Percentiles rank a stretch among this genome's conserved stretches.
phyloP scores from a whole-genome alignment of 768 basidiomycete species.

The Suillus subalutaceus region DNA sequence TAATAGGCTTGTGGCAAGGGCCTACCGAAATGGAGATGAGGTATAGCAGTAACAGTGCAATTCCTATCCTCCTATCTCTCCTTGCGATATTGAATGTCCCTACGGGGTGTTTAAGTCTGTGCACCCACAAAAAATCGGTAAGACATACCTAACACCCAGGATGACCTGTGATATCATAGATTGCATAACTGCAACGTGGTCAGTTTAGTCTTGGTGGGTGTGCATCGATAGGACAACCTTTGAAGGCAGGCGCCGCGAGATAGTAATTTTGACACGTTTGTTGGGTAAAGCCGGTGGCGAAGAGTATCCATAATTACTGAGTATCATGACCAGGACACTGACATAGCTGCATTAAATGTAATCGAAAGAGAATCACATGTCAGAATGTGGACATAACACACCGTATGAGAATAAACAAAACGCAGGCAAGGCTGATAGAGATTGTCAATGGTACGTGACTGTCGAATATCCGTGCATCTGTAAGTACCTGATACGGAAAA shows the following conservation, averaged over 20 bases:
- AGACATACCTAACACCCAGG: constrained; percentile 54
- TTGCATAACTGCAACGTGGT: constrained; percentile 51
- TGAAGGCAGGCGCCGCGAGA: constrained; percentile 57
- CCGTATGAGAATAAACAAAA: constrained; percentile 38
- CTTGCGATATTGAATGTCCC: constrained; percentile 62
- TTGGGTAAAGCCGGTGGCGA: constrained; percentile 51
- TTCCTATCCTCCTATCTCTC: constrained; percentile 44
- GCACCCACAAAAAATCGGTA: neutral
- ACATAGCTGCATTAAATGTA: constrained; percentile 24
- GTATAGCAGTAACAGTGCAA: constrained; percentile 43
- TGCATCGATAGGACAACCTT: constrained; percentile 44
- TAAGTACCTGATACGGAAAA: constrained; percentile 31
- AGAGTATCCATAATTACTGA: constrained; percentile 65
- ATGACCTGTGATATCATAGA: constrained; percentile 67
- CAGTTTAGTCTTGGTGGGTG: constrained; percentile 5
- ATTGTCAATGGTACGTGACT: neutral
- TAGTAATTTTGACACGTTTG: constrained; percentile 51
- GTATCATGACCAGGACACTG: constrained; percentile 49
- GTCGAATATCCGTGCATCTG: neutral
- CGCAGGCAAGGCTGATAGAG: constrained; percentile 28
- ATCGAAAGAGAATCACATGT: neutral
- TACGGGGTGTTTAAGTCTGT: constrained; percentile 19
- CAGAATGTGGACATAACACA: constrained; percentile 2
- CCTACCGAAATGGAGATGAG: constrained; percentile 47
- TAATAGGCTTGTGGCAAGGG: neutral